Base-by-base conservation (phyloP, 2,329 filamentous ascomycete species). In the Cryoendolithus antarcticus region DNA sequence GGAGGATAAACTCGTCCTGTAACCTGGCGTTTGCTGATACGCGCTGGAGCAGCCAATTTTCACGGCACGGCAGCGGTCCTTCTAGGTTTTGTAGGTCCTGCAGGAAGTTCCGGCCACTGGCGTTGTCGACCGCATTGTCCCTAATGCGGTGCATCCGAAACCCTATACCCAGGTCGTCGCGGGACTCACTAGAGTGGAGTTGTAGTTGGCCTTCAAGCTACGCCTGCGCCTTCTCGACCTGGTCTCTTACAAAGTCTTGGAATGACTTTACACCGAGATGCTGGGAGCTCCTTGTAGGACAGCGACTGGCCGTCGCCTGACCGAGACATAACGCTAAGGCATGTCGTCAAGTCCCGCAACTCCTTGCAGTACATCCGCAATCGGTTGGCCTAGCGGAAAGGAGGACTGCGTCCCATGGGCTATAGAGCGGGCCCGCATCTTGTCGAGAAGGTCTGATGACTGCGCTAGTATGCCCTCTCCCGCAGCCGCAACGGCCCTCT, bases 381-480 rank as follows among this genome's bases (percentile, higher is more conserved):
- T 4, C 9, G 36, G n/a, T 30, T 24, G 30, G 36, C 36, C 36
- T 11, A 38, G 30, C 36, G 30, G 33, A 43, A 45, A 1, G 37
- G 36, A 4, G 44, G n/a, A 43, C n/a, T 40, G 40, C 10, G 34
- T 30, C 6, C 40, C 44, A 11, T 40, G 37, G 10, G 46, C 34
- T 38, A 47, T 41, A 37, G 47, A 48, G 2, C 43, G 48, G 13
- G 42, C 37, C 27, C 41, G 38, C 39, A 48, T 42, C 21, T 48
- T 38, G 35, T 49, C 45, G 9, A 48, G 35, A 6, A 44, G 9
- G 30, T 49, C 47, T 7, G 41, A 41, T 11, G 43, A 38, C 24
- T 42, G 38, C n/a, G n/a, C n/a, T n/a, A n/a, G n/a, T 7, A 15
- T 37, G 30, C 15, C 15, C n/a, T 21, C 10, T 15, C 31, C 35